A percentile compares a stretch with the other conserved stretches of the same genome.
Evolutionary conservation across 441 rosid species (phyloP).

Genomic region (Mallotus repandus): DNA sequence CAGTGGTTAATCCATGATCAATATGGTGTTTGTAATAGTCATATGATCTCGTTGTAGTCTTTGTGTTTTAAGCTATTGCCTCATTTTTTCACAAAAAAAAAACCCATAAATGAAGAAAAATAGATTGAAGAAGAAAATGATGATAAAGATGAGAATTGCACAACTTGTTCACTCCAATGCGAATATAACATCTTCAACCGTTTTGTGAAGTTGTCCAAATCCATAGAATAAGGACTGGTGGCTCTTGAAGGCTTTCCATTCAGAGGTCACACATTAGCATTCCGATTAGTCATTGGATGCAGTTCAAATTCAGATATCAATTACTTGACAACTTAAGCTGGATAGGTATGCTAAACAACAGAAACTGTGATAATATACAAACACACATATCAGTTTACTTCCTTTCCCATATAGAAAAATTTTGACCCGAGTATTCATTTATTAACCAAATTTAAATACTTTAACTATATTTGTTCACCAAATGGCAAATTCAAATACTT

Average conservation of each 20-base stretch:
- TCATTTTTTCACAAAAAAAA: no score
- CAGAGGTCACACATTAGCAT: conserved; percentile 37
- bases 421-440: neutral
- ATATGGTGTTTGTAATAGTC: no score
- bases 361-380: conserved; percentile 19
- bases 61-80: no score
- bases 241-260: conserved; percentile 48
- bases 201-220: conserved; percentile 50
- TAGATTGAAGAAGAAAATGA: no score
- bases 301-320: no score
- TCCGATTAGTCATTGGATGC: conserved; percentile 44
- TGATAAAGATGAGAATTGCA: no score
- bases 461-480: no score
- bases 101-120: no score
- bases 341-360: neutral
- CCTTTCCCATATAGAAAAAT: neutral
- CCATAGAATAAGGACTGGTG: conserved; percentile 44
- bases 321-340: conserved; percentile 12
- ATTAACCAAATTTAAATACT: neutral
- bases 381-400: conserved; percentile 13
- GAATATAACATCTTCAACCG: conserved; percentile 59
- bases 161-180: conserved; percentile 68
- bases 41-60: no score
- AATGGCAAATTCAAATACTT: neutral
- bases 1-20: no score